Evolutionary conservation across 768 basidiomycete genomes (phyloP).

Genomic region (Russula sp.): DNA sequence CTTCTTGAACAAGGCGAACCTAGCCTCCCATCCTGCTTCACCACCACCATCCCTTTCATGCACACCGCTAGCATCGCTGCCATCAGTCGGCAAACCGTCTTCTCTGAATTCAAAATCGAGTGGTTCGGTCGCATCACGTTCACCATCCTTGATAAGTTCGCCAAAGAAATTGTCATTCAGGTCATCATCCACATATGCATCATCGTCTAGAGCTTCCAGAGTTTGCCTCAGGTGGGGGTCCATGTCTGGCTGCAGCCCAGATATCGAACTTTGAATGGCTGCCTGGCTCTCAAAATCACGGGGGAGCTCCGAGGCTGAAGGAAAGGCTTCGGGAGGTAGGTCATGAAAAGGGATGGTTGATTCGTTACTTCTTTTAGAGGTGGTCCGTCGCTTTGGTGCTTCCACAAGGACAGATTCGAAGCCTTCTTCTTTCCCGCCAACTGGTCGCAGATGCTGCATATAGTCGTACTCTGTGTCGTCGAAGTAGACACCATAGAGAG

Average conservation of each 20-base stretch:
- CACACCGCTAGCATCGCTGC: constrained; percentile 28
- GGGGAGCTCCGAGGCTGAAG: constrained; percentile 70
- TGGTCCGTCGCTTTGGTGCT: constrained; percentile 44
- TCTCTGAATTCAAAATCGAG: constrained; percentile 65
- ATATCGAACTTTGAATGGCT: constrained; percentile 72
- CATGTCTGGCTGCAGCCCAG: constrained; percentile 93
- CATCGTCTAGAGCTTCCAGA: constrained; percentile 92
- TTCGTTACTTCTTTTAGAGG: constrained; percentile 37
- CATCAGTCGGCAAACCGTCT: constrained; percentile 36
- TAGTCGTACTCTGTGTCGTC: constrained; percentile 98
- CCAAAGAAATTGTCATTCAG: constrained; percentile 73
- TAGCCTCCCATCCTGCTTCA: constrained; percentile 63
- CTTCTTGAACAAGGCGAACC: constrained; percentile 76
- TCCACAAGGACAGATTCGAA: constrained; percentile 78
- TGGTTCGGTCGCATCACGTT: constrained; percentile 54
- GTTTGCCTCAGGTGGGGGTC: constrained; percentile 91
- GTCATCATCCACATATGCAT: constrained; percentile 82
- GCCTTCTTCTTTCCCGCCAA: constrained; percentile 73
- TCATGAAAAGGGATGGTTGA: constrained; percentile 43
- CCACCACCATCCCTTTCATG: constrained; percentile 29
- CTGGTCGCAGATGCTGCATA: constrained; percentile 87
- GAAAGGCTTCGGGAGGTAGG: constrained; percentile 63
- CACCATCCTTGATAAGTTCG: constrained; percentile 66
- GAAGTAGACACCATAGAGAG: constrained; percentile 85
- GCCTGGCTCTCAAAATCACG: constrained; percentile 70